A percentile compares a stretch with the other conserved stretches of the same genome.
phyloP scores from a whole-genome alignment of 2,329 filamentous ascomycete genomes.

The Penicillium sp. region DNA sequence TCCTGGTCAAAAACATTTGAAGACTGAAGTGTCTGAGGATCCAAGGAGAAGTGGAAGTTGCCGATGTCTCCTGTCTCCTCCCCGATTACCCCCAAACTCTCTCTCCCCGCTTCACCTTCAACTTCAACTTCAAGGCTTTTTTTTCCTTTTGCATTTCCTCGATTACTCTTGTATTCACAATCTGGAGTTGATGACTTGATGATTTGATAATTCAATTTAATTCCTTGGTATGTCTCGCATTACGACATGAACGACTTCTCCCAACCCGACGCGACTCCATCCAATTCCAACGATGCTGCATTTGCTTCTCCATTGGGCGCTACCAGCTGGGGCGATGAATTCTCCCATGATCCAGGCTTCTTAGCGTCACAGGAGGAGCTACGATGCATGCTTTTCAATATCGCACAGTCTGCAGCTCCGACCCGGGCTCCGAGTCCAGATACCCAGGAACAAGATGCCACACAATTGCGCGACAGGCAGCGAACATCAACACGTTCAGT shows the following conservation, averaged over 20 bases:
- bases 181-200: too few relatives aligned
- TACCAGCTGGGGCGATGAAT: slow-evolving; percentile 28
- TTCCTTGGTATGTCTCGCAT: background rate
- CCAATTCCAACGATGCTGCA: slow-evolving; percentile 14
- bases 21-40: background rate
- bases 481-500: slow-evolving; percentile 16
- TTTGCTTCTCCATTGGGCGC: slow-evolving; percentile 20
- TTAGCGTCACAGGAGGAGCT: slow-evolving; percentile 48
- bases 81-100: background rate
- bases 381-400: slow-evolving; percentile 44
- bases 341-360: slow-evolving; percentile 43
- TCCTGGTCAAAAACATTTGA: background rate
- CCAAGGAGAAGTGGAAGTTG: background rate
- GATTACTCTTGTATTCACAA: background rate
- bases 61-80: background rate
- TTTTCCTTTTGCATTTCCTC: background rate
- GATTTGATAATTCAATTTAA: background rate
- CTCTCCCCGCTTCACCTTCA: background rate
- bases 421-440: slow-evolving; percentile 41
- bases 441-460: slow-evolving; percentile 17
- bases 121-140: background rate
- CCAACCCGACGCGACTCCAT: slow-evolving; percentile 11
- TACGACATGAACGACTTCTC: slow-evolving; percentile 12
- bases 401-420: slow-evolving; percentile 45
- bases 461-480: background rate